Percentiles rank a stretch among this genome's conserved stretches.
These are phyloP conservation scores for Mortierella sp. DNA, from an alignment of 371 early-diverging fungal species.

Conservation along the genomic window DNA sequence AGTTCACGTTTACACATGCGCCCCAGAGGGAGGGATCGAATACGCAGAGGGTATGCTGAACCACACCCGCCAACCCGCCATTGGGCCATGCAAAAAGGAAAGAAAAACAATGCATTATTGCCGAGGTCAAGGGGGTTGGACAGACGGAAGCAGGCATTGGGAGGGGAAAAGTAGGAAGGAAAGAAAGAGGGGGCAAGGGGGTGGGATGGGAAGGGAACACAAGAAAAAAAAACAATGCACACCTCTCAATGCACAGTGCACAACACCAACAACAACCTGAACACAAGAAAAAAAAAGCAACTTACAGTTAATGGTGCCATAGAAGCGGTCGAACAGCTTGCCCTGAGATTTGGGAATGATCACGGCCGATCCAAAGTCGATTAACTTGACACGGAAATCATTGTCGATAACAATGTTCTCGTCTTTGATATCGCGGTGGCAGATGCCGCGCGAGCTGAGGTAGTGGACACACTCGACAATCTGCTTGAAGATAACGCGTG, in stretches of 20 bases:
- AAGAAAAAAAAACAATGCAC: not conserved
- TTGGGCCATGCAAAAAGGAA: not conserved
- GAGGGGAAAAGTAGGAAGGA: not conserved
- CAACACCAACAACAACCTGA: not conserved
- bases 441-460: slow-evolving; percentile 68
- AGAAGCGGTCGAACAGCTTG: slow-evolving; percentile 69
- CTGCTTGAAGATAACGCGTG: slow-evolving; percentile 77
- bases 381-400: slow-evolving; percentile 78
- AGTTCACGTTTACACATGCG: not conserved
- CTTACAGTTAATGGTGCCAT: slow-evolving; percentile 70
- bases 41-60: not conserved
- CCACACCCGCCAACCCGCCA: not conserved
- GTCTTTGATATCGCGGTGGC: slow-evolving; percentile 79
- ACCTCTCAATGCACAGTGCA: not conserved
- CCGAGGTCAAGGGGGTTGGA: slow-evolving; percentile 6
- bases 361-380: slow-evolving; percentile 87
- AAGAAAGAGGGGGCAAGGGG: not conserved
- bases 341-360: slow-evolving; percentile 65
- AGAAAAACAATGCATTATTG: slow-evolving; percentile 1
- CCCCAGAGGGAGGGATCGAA: not conserved
- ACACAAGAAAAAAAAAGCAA: slow-evolving; percentile 13
- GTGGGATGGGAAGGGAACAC: not conserved
- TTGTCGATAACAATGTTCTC: slow-evolving; percentile 86
- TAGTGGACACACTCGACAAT: slow-evolving; percentile 78
- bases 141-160: not conserved